phyloP scores from a whole-genome alignment of 2,329 filamentous ascomycete species.

The Pyricularia pennisetigena region DNA sequence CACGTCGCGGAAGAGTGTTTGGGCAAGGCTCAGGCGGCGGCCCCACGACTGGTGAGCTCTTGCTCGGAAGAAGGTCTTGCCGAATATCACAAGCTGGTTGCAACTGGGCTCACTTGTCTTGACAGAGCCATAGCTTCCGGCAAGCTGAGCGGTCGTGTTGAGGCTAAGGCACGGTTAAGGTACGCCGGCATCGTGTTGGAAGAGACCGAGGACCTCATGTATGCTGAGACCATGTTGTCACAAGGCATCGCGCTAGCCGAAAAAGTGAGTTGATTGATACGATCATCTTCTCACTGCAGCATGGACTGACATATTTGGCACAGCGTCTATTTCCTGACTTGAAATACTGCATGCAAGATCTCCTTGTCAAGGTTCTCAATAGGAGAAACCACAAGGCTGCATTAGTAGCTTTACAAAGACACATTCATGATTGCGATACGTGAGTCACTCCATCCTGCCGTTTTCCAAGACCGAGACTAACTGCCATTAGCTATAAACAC shows the following conservation, averaged over 20 bases:
- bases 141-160: slow-evolving; percentile 51
- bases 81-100: slow-evolving; percentile 63
- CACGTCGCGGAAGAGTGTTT: slow-evolving; percentile 72
- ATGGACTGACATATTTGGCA: not conserved
- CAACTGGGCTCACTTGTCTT: slow-evolving; percentile 63
- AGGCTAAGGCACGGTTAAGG: slow-evolving; percentile 59
- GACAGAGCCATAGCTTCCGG: slow-evolving; percentile 56
- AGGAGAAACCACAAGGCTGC: slow-evolving; percentile 64
- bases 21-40: slow-evolving; percentile 49
- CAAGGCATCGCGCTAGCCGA: slow-evolving; percentile 64
- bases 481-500: slow-evolving; percentile 45
- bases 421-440: slow-evolving; percentile 59
- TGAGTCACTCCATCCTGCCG: slow-evolving; percentile 23
- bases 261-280: slow-evolving; percentile 32
- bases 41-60: slow-evolving; percentile 35
- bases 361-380: slow-evolving; percentile 60
- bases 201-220: slow-evolving; percentile 67
- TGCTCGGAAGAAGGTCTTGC: slow-evolving; percentile 42
- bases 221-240: slow-evolving; percentile 61
- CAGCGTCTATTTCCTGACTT: slow-evolving; percentile 52
- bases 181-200: slow-evolving; percentile 64
- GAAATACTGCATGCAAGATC: slow-evolving; percentile 69
- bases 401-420: slow-evolving; percentile 59
- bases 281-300: not conserved
- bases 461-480: slow-evolving; percentile 11